A percentile compares a stretch with the other conserved stretches of the same genome.
These are phyloP conservation scores for Leucosporidium yakuticum DNA, from an alignment of 768 basidiomycete species.

Conservation along the genomic window DNA sequence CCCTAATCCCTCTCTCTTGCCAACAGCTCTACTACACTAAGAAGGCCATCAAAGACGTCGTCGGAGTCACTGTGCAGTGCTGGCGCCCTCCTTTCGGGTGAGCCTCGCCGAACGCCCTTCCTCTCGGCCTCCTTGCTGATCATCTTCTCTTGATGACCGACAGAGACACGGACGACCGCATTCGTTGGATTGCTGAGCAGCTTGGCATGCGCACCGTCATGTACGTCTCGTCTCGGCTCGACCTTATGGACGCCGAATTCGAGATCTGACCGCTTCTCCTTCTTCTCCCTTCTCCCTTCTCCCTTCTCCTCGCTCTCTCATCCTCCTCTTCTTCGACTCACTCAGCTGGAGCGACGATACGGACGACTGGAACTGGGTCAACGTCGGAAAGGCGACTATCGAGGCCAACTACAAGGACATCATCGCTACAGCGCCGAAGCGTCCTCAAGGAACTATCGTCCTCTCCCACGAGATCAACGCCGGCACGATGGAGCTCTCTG, in stretches of 20 bases:
- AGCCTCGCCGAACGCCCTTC: not conserved
- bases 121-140: no score
- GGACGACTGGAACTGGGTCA: slow-evolving; percentile 20
- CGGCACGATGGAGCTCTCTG: slow-evolving; percentile 42
- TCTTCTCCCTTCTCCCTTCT: not conserved
- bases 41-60: slow-evolving; percentile 36
- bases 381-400: slow-evolving; percentile 24
- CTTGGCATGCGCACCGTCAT: slow-evolving; percentile 33
- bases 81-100: slow-evolving; percentile 34
- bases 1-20: slow-evolving; percentile 28
- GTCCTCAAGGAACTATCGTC: slow-evolving; percentile 38
- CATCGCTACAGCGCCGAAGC: slow-evolving; percentile 37
- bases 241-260: not conserved
- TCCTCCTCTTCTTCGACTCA: not conserved
- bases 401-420: slow-evolving; percentile 41
- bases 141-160: slow-evolving; percentile 8
- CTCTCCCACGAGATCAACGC: slow-evolving; percentile 32
- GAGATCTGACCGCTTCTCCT: slow-evolving; percentile 1
- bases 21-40: slow-evolving; percentile 41
- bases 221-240: slow-evolving; percentile 2
- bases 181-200: slow-evolving; percentile 35
- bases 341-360: slow-evolving; percentile 28
- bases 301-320: not conserved
- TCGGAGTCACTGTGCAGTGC: slow-evolving; percentile 41
- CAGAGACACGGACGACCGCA: slow-evolving; percentile 36